Base-by-base conservation (phyloP, 352 stramenopile species). In the Globisporangium paddicum region DNA sequence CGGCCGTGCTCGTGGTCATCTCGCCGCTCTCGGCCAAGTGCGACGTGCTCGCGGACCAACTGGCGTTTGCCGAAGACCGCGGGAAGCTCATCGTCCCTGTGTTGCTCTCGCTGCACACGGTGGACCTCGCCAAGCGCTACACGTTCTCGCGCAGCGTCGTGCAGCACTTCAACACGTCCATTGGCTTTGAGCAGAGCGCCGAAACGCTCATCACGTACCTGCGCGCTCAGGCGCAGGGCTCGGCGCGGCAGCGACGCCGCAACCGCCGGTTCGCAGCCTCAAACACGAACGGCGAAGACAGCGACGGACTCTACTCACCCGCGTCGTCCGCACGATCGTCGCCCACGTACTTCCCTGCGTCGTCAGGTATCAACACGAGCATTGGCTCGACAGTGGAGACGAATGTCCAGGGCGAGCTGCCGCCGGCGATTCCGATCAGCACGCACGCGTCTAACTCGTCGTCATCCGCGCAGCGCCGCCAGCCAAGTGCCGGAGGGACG, bases 51-150 rank as follows among this genome's bases (percentile, higher is more conserved):
- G 66, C 78, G 1, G 86, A 95, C 37, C 83, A 92, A 52, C 56
- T 93, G 4, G 86, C 86, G 3, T 93, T 95, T 60, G 86, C 86
- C 0, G 86, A 95, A 58, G 82, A 92, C 55, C 79, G 78, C 18
- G 76, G 72, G 13, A 95, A 90, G 56, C 55, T 87, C 14, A 73
- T 93, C 35, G 64, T 95, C 5, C 86, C 83, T 9, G 60, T 91
- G 34, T 57, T 94, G 55, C 61, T 94, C 37, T 94, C 85, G 45
- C 55, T 90, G 32, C 82, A 92, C 46, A 76, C 71, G 4, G 68
- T 94, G 16, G 82, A 90, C 42, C 49, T 89, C 9, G 84, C 82
- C 26, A 88, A 90, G 58, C 77, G 80, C 10, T 94, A 94, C 63
- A 90, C 84, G 6, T 88, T 94, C 51, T 89, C 82, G 16, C 71